phyloP scores from a whole-genome alignment of 257 asterid species.

The Lantana camara region DNA sequence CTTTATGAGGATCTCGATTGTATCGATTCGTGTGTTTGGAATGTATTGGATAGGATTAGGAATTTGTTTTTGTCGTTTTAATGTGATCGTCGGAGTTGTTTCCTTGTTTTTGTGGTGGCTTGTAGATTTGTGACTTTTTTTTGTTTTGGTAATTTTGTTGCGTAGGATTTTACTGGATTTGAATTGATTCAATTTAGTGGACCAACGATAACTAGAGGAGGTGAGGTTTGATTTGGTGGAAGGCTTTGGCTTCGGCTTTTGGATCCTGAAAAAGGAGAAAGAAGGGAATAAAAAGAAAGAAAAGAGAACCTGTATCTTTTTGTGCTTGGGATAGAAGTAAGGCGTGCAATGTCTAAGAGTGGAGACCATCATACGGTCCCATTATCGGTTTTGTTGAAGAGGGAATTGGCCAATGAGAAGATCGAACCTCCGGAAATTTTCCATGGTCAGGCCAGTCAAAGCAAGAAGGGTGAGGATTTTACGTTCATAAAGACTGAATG shows the following conservation, averaged over 20 bases:
- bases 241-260: conserved; percentile 27
- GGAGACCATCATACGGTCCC: conserved; percentile 81
- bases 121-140: conserved; percentile 3
- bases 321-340: conserved; percentile 19
- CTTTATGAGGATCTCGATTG: conserved; percentile 35
- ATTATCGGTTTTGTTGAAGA: conserved; percentile 76
- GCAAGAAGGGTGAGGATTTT: conserved; percentile 93
- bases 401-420: conserved; percentile 88
- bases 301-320: neutral
- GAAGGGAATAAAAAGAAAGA: neutral
- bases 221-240: conserved; percentile 36
- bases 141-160: neutral
- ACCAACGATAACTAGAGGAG: conserved; percentile 13
- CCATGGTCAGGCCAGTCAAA: conserved; percentile 79
- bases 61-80: conserved; percentile 2
- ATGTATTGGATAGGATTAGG: neutral
- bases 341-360: conserved; percentile 45
- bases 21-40: conserved; percentile 1
- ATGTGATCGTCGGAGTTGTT: conserved; percentile 8
- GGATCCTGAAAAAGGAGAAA: conserved; percentile 13
- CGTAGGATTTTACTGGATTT: conserved; percentile 47
- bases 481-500: conserved; percentile 78
- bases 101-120: neutral
- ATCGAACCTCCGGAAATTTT: conserved; percentile 67
- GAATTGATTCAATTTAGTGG: conserved; percentile 34